Evolutionary conservation across 2,329 filamentous ascomycete species (phyloP), one percentile per base, ranked within the genome.

Genomic region (Nannizzia gypsea): DNA sequence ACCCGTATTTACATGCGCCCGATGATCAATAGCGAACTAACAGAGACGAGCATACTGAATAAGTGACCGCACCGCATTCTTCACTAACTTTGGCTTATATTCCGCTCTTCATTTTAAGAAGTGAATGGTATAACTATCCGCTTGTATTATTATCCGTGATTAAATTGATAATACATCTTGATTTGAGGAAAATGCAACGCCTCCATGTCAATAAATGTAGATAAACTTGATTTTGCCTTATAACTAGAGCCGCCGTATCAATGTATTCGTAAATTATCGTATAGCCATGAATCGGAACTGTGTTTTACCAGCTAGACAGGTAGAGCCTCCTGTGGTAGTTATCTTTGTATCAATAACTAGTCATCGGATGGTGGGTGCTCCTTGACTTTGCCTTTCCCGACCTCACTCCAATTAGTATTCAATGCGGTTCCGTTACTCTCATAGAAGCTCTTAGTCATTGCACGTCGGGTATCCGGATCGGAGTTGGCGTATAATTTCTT

Each of bases 401-500:
- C 92, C 63, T 95, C 88, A 8, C 77, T 74, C 93, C 93, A 99
- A 71, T 92, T 90, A 0, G 93, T 99, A 73, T 90, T 96, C 56
- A 99, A 76, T 2, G 88, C 83, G 0, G 93, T 99, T 3, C 93
- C 93, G 66, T 95, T 93, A 73, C 91, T 96, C 78, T 99, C 92
- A 13, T 84, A 80, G 69, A 89, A 97, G 70, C 89, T 95, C 82
- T 99, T 99, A 84, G 95, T 89, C 93, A 99, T 99, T 6, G 93
- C 93, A 1, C 90, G 84, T 69, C 85, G 84, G 61, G 89, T 89
- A 66, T 99, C 92, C 0, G 86, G 83, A 56, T 87, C 84, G 0
- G 89, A 85, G 38, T 78, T 79, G 63, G 87, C 84, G 75, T 92
- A 97, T 1, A 99, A 78, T 68, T 87, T 85, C 79, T 95, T 93